Conservation (phyloP, 352 stramenopile genomes). For the Phytophthora cactorum region DNA sequence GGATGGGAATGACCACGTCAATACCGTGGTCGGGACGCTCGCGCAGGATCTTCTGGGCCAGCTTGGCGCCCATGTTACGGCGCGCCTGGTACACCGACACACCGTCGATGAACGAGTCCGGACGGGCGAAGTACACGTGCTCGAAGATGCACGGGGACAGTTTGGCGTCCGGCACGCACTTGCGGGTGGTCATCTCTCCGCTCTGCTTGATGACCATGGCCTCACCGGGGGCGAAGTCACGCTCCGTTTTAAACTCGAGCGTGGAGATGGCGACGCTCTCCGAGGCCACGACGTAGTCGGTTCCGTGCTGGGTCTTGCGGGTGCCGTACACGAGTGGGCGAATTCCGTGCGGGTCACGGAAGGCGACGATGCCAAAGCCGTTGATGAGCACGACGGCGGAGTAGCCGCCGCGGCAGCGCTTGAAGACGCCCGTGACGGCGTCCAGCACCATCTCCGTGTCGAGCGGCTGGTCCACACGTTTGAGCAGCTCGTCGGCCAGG, state of each 20-base stretch:
- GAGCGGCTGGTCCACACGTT: slow-evolving; percentile 71
- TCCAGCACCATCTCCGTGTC: slow-evolving; percentile 90
- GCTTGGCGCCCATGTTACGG: slow-evolving; percentile 98
- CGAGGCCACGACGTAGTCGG: slow-evolving; percentile 96
- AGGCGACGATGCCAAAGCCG: slow-evolving; percentile 97
- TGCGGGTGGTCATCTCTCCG: slow-evolving; percentile 85
- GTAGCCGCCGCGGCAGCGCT: slow-evolving; percentile 96
- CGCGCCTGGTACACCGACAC: slow-evolving; percentile 98
- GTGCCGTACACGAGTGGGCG: slow-evolving; percentile 95
- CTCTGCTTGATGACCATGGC: slow-evolving; percentile 95
- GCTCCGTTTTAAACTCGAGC: slow-evolving; percentile 95
- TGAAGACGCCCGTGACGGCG: slow-evolving; percentile 93
- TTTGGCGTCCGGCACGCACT: slow-evolving; percentile 73
- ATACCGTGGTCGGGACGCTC: slow-evolving; percentile 93
- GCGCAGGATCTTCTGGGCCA: slow-evolving; percentile 95
- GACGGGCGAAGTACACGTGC: slow-evolving; percentile 99
- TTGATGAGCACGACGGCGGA: slow-evolving; percentile 98
- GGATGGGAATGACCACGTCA: slow-evolving; percentile 99
- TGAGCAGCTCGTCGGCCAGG: slow-evolving; percentile 96
- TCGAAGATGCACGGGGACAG: slow-evolving; percentile 99
- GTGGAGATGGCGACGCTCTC: slow-evolving; percentile 99
- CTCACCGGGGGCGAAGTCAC: slow-evolving; percentile 97
- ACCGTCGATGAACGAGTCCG: slow-evolving; percentile 99
- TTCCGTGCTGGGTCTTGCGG: slow-evolving; percentile 80
- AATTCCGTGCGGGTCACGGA: slow-evolving; percentile 98